Base-by-base conservation (phyloP, 805 yeast species). In the Starmerella potacharoeniae region DNA sequence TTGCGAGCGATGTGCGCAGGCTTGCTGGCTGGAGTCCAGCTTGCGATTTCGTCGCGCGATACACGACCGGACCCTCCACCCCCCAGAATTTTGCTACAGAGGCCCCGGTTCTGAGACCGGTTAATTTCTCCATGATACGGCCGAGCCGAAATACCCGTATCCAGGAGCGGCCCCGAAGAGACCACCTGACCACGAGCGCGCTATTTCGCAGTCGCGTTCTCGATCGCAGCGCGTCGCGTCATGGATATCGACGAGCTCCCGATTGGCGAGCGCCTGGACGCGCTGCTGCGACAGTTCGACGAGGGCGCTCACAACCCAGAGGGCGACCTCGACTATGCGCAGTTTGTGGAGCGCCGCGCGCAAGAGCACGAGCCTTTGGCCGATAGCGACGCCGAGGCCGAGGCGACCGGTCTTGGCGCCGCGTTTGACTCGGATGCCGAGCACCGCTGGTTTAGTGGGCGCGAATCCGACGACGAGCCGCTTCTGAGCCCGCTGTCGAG, bases 191-290 rank as follows among this genome's bases (percentile, higher is more conserved):
- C 22, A 3, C 22, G 22, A 22, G 22, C 22, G 22, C 22, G 22
- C 22, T 14, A 16, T 17, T 41, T 41, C 13, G 29, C 44, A 9
- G 30, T 14, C 46, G 31, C 46, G 46, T 16, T 6, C 16, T 11
- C 16, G 39, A 6, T 36, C 16, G 16, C 39, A 14, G 22, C 49
- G 49, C 49, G 49, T 46, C 49, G 40, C 49, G 39, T 34, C 31
- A 55, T 56, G 55, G 52, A 54, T 11, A 14, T 56, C 31, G 43
- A 52, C 45, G 55, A 43, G 11, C 28, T 56, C 17, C 61, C 59
- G 42, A 49, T 54, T 34, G 56, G 57, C 28, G 49, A 52, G 34
- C 56, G 63, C 30, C 51, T 60, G 30, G 63, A 60, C 41, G 59
- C 56, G 33, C 55, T 60, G 39, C 51, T 58, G 4, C 33, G 54